These are phyloP conservation scores for Phialophora expanda DNA, from an alignment of 2,329 filamentous ascomycete genomes.

Conservation along the genomic window DNA sequence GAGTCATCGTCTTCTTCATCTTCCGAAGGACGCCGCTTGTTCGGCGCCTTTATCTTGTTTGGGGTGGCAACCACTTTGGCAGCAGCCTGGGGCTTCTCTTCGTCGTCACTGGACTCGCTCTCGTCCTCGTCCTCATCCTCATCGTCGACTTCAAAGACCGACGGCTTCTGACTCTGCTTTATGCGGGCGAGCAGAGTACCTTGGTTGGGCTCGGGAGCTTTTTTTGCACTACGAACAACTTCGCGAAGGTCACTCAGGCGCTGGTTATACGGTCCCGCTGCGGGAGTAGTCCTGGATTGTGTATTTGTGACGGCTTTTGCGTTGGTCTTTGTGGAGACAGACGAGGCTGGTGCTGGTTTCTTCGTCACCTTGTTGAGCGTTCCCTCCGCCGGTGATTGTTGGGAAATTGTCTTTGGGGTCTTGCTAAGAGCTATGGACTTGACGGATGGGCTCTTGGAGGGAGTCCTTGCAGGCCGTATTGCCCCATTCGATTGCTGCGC, in stretches of 20 bases:
- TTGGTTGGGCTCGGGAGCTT: conserved; percentile 2
- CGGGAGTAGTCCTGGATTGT: conserved; percentile 6
- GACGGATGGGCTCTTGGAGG: conserved; percentile 16
- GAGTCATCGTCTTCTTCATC: conserved; percentile 7
- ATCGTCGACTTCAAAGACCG: conserved; percentile 18
- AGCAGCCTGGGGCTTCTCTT: conserved; percentile 9
- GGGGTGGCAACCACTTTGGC: not conserved
- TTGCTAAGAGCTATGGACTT: conserved; percentile 17
- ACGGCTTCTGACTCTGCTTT: conserved; percentile 9
- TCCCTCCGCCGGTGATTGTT: conserved; percentile 3
- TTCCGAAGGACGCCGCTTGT: not conserved
- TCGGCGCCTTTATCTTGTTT: not conserved
- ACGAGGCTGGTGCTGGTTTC: conserved; percentile 10
- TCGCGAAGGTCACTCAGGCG: conserved; percentile 19
- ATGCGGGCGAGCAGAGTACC: conserved; percentile 12
- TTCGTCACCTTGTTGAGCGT: conserved; percentile 2
- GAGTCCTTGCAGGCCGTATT: not conserved
- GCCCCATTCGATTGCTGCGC: not conserved
- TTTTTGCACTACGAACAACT: conserved; percentile 14
- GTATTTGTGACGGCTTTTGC: conserved; percentile 10
- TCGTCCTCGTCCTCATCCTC: conserved; percentile 21
- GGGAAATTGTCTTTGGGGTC: conserved; percentile 3
- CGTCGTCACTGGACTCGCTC: conserved; percentile 21
- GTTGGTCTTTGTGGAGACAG: not conserved
- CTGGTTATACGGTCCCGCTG: conserved; percentile 12